Conservation (phyloP, 2,329 filamentous ascomycete species). For the Amesomyces nigricolor region DNA sequence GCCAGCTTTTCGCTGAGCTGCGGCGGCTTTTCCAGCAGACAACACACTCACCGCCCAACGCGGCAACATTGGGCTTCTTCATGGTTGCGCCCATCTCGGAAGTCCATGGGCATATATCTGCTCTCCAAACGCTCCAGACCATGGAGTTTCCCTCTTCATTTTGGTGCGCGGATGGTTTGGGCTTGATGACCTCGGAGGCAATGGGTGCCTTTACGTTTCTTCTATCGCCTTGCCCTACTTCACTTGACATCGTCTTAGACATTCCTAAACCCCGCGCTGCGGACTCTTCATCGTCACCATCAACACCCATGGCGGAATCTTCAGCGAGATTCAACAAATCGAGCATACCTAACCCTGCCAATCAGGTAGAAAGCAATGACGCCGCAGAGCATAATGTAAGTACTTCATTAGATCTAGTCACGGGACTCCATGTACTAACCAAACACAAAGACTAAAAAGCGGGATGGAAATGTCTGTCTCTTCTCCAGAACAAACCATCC, state of each 20-base stretch:
- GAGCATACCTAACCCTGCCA: too few species aligned
- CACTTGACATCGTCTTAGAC: conserved; percentile 2
- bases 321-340: too few species aligned
- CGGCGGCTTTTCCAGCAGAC: neutral
- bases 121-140: neutral
- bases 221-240: neutral
- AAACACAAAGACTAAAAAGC: conserved; percentile 1
- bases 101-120: conserved; percentile 1
- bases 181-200: neutral
- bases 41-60: neutral
- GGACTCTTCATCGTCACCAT: too few species aligned
- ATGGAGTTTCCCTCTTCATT: too few species aligned
- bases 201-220: conserved; percentile 4
- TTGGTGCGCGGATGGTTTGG: too few species aligned
- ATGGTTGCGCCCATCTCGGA: neutral
- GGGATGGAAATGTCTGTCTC: conserved; percentile 9
- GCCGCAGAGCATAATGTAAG: neutral
- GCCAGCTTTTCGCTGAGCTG: neutral
- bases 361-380: neutral
- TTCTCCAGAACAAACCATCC: conserved; percentile 12
- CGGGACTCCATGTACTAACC: neutral
- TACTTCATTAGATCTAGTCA: neutral
- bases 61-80: neutral
- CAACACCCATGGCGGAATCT: neutral
- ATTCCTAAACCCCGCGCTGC: conserved; percentile 1